phyloP scores from a whole-genome alignment of 441 rosid genomes.

The Macaranga tanarius region DNA sequence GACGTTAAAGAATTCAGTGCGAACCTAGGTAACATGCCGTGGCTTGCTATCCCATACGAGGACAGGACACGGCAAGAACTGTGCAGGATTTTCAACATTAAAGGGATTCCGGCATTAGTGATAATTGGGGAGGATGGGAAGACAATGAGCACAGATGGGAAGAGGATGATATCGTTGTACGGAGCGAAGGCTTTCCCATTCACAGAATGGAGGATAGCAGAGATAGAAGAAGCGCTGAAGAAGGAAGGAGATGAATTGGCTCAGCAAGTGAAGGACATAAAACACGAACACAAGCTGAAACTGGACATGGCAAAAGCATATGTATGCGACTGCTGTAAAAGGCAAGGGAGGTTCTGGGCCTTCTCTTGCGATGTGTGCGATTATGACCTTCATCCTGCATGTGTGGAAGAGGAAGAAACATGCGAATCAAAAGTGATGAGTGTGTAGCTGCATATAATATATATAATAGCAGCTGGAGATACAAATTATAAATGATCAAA shows the following conservation, averaged over 20 bases:
- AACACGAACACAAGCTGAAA: constrained; percentile 67
- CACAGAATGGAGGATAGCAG: constrained; percentile 52
- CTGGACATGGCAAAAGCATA: constrained; percentile 83
- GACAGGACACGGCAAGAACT: constrained; percentile 63
- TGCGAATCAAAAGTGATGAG: not conserved
- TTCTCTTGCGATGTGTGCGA: constrained; percentile 69
- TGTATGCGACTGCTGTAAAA: constrained; percentile 62
- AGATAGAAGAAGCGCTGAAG: constrained; percentile 51
- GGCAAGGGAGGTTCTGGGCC: constrained; percentile 76
- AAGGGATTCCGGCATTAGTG: constrained; percentile 65
- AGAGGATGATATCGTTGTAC: constrained; percentile 49
- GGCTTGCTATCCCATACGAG: constrained; percentile 78
- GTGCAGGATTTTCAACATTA: constrained; percentile 63
- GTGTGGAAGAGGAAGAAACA: constrained; percentile 40
- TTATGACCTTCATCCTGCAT: constrained; percentile 76
- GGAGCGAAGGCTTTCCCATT: constrained; percentile 71
- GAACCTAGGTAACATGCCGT: constrained; percentile 60
- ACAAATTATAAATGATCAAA: too few relatives aligned
- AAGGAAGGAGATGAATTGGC: constrained; percentile 68
- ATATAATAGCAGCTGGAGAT: too few relatives aligned
- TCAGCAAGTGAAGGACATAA: constrained; percentile 48
- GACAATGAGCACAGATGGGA: constrained; percentile 54
- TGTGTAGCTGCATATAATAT: too few relatives aligned
- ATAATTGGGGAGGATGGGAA: constrained; percentile 75
- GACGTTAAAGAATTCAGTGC: constrained; percentile 54